These are phyloP conservation scores for Saccharum spontaneum DNA, from an alignment of 176 grass and related monocot genomes.

Conservation along the genomic window DNA sequence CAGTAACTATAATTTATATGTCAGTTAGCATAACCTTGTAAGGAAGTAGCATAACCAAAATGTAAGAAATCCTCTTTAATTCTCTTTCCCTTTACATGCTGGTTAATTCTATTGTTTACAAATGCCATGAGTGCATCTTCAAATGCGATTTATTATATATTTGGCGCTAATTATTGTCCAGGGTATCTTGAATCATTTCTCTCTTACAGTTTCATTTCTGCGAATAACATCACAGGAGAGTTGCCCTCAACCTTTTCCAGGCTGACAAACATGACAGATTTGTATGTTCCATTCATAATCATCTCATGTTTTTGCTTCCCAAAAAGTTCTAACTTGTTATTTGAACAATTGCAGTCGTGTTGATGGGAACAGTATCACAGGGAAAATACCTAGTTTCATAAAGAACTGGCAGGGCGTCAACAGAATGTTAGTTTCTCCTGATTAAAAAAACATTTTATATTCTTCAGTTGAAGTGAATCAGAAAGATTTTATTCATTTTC, in stretches of 20 bases:
- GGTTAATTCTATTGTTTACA: conserved; percentile 12
- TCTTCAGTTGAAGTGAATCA: not conserved
- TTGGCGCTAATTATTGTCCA: not conserved
- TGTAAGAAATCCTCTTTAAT: not conserved
- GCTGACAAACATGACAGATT: conserved; percentile 78
- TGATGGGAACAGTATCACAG: conserved; percentile 67
- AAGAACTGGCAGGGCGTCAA: conserved; percentile 72
- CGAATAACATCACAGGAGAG: conserved; percentile 88
- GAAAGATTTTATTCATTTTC: not conserved
- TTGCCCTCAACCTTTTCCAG: conserved; percentile 73
- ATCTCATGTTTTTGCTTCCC: conserved; percentile 7
- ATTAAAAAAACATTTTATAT: not conserved
- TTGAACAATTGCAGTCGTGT: conserved; percentile 47
- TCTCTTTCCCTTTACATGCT: not conserved
- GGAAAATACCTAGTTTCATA: conserved; percentile 78
- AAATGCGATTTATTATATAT: conserved; percentile 19
- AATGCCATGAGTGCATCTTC: not conserved
- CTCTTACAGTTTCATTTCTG: conserved; percentile 84
- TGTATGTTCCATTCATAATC: conserved; percentile 53
- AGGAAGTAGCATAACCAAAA: not conserved
- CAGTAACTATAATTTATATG: not conserved
- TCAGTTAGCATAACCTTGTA: not conserved
- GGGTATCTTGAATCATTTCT: conserved; percentile 43
- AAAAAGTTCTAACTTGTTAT: conserved; percentile 35
- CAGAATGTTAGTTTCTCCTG: conserved; percentile 60